These are phyloP conservation scores for Fusarium sulawesiense DNA, from an alignment of 2,329 filamentous ascomycete species.

Conservation along the genomic window DNA sequence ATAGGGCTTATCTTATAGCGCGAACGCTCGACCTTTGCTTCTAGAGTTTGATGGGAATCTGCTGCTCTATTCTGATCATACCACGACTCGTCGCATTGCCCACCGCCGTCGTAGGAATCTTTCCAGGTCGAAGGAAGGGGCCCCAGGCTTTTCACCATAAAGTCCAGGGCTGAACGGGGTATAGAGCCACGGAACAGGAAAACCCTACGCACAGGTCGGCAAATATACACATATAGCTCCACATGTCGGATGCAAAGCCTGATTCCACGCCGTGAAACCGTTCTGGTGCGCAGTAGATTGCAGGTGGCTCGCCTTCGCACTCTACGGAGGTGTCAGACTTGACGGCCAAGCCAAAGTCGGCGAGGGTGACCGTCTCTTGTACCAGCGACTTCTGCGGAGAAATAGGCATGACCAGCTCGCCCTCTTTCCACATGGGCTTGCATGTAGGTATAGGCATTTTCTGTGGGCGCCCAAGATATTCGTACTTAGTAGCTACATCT, in stretches of 20 bases:
- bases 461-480: no score
- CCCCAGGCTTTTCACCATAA: not conserved
- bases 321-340: not conserved
- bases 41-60: not conserved
- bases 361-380: no score
- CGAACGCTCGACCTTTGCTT: fast-evolving
- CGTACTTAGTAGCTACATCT: no score
- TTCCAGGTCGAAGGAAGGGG: not conserved
- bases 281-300: not conserved
- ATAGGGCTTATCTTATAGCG: fast-evolving
- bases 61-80: not conserved
- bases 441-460: no score
- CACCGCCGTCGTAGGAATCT: not conserved
- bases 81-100: not conserved
- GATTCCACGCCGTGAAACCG: not conserved
- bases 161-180: not conserved
- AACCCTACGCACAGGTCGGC: not conserved
- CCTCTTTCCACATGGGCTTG: no score
- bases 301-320: not conserved
- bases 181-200: not conserved
- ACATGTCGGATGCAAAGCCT: not conserved
- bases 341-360: not conserved
- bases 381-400: fast-evolving
- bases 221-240: not conserved
- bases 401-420: no score